phyloP scores from a whole-genome alignment of 2,329 filamentous ascomycete species.

The Fusarium redolens region DNA sequence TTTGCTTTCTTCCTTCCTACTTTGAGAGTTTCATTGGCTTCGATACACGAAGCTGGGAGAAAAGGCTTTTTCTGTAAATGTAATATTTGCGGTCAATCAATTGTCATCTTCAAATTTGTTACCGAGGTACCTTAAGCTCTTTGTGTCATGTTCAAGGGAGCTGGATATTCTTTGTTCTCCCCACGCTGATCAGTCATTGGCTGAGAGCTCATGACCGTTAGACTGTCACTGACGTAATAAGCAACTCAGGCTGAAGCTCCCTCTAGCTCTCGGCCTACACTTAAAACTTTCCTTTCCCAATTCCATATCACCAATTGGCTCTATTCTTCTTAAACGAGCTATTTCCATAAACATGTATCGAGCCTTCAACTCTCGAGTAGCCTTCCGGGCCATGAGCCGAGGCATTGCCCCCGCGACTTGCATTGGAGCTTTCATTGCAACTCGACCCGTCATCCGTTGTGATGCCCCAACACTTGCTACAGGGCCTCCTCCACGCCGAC shows the following conservation, averaged over 20 bases:
- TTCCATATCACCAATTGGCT: conserved; percentile 1
- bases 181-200: conserved; percentile 37
- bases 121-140: neutral
- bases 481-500: conserved; percentile 27
- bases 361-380: conserved; percentile 33
- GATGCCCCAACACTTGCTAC: conserved; percentile 43
- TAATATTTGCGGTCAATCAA: conserved; percentile 20
- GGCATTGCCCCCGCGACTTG: conserved; percentile 46
- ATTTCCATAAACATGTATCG: conserved; percentile 35
- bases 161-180: conserved; percentile 23
- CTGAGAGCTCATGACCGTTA: conserved; percentile 16
- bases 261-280: neutral
- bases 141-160: neutral
- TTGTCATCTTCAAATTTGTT: conserved; percentile 3
- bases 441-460: conserved; percentile 44
- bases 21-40: neutral
- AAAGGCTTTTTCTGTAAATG: conserved; percentile 2
- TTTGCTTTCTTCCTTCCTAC: conserved; percentile 11
- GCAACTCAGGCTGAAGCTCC: conserved; percentile 22
- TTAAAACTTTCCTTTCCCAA: neutral
- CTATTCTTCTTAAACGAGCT: neutral
- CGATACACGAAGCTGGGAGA: neutral
- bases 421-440: conserved; percentile 42
- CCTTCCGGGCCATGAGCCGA: conserved; percentile 42
- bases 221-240: conserved; percentile 37